These are phyloP conservation scores for Podospora anserina DNA, from an alignment of 495 filamentous ascomycete species.

Conservation along the genomic window DNA sequence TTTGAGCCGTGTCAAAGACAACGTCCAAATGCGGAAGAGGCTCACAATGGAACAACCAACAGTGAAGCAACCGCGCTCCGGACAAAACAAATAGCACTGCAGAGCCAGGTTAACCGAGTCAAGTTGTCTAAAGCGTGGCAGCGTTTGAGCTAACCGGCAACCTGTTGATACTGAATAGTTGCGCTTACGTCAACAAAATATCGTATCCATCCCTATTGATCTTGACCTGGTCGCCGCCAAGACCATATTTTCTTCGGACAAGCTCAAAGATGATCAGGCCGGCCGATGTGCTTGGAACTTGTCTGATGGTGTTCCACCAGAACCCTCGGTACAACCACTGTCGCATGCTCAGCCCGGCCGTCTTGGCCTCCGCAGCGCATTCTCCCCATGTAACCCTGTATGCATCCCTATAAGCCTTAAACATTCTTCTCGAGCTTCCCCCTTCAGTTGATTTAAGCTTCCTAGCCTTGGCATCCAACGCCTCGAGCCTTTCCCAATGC, in stretches of 20 bases:
- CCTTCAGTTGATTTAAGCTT: constrained; percentile 38
- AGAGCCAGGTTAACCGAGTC: too few relatives aligned
- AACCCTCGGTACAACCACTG: constrained; percentile 78
- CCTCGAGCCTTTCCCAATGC: constrained; percentile 76
- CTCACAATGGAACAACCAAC: too few relatives aligned
- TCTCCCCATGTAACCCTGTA: constrained; percentile 74
- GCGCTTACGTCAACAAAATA: constrained; percentile 53
- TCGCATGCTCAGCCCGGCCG: constrained; percentile 59
- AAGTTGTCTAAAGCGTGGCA: too few relatives aligned
- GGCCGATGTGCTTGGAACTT: constrained; percentile 85
- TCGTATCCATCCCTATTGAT: constrained; percentile 64
- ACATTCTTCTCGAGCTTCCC: constrained; percentile 45
- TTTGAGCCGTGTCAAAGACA: too few relatives aligned
- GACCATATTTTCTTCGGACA: constrained; percentile 74
- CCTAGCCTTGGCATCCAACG: constrained; percentile 61
- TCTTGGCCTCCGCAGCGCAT: constrained; percentile 59
- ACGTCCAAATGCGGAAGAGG: too few relatives aligned
- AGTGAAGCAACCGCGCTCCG: too few relatives aligned
- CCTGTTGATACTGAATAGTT: too few relatives aligned
- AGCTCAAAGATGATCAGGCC: constrained; percentile 88
- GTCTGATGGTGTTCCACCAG: constrained; percentile 66
- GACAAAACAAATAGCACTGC: too few relatives aligned
- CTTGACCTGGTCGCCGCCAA: constrained; percentile 58
- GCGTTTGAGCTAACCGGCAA: too few relatives aligned
- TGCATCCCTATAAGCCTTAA: constrained; percentile 65